Conservation (phyloP, 306 rosid genomes). For the Datisca glomerata region DNA sequence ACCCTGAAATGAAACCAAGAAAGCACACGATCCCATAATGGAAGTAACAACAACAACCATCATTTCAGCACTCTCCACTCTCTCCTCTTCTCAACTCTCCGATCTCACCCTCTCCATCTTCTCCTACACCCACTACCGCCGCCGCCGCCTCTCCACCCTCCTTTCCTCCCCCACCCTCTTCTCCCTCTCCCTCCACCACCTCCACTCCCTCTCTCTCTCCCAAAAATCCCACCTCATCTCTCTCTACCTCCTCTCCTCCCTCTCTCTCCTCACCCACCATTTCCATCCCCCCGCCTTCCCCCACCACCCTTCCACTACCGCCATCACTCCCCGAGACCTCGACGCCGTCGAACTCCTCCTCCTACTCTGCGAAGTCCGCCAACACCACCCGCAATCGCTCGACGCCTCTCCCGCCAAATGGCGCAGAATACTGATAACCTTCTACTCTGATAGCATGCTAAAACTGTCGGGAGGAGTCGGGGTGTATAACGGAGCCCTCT, state of each 20-base stretch:
- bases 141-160: slow-evolving; percentile 48
- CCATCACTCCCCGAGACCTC: slow-evolving; percentile 31
- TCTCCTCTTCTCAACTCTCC: slow-evolving; percentile 52
- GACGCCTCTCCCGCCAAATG: slow-evolving; percentile 29
- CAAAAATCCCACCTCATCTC: slow-evolving; percentile 61
- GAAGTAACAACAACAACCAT: slow-evolving; percentile 32
- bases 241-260: slow-evolving; percentile 59
- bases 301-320: slow-evolving; percentile 12
- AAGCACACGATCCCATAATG: slow-evolving; percentile 59
- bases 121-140: slow-evolving; percentile 37
- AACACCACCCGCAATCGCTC: slow-evolving; percentile 38
- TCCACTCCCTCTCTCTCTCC: slow-evolving; percentile 52
- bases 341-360: slow-evolving; percentile 66
- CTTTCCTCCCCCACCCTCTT: slow-evolving; percentile 65
- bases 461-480: slow-evolving; percentile 39
- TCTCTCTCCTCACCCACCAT: slow-evolving; percentile 49
- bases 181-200: slow-evolving; percentile 54
- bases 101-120: slow-evolving; percentile 43
- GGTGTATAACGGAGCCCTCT: slow-evolving; percentile 12
- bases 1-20: slow-evolving; percentile 5
- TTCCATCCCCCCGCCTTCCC: slow-evolving; percentile 18
- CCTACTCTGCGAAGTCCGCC: slow-evolving; percentile 62
- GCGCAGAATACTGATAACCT: slow-evolving; percentile 26
- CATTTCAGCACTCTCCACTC: slow-evolving; percentile 63
- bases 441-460: slow-evolving; percentile 23